Conservation (phyloP, 2,329 filamentous ascomycete species). For the Pseudogymnoascus sp. region DNA sequence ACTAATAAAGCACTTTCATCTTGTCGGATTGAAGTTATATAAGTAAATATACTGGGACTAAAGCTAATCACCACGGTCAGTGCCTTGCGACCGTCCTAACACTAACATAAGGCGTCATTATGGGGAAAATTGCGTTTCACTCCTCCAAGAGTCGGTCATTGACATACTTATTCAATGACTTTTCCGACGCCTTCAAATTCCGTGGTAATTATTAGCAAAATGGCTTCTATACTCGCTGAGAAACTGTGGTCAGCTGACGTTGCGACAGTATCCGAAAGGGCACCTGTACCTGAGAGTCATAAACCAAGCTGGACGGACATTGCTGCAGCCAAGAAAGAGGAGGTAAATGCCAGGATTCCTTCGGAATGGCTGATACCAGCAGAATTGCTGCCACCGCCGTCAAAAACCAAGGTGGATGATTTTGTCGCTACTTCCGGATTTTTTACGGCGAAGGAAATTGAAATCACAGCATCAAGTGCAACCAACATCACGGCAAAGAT, state of each 20-base stretch:
- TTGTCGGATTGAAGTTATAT: background rate
- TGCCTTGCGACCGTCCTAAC: background rate
- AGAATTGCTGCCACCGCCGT: background rate
- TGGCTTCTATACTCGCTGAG: background rate
- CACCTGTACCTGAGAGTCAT: background rate
- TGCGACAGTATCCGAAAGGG: background rate
- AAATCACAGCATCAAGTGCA: conserved; percentile 35
- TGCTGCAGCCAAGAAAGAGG: background rate
- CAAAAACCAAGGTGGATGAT: background rate
- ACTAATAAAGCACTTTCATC: background rate
- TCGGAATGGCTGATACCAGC: conserved; percentile 1
- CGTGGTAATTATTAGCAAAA: background rate
- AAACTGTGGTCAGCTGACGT: background rate
- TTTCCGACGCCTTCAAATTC: background rate
- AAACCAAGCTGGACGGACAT: conserved; percentile 6
- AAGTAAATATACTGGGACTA: background rate
- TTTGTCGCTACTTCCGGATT: conserved; percentile 20
- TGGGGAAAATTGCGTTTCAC: background rate
- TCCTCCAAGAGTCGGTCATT: background rate
- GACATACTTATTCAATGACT: background rate
- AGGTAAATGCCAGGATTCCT: conserved; percentile 8
- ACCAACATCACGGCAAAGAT: conserved; percentile 30
- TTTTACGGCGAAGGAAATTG: conserved; percentile 37
- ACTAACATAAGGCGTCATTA: conserved; percentile 1
- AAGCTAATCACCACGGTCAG: background rate